Evolutionary conservation across 495 filamentous ascomycete species (phyloP), one percentile per base, ranked within the genome.

Genomic region (Trypethelium eluteriae): DNA sequence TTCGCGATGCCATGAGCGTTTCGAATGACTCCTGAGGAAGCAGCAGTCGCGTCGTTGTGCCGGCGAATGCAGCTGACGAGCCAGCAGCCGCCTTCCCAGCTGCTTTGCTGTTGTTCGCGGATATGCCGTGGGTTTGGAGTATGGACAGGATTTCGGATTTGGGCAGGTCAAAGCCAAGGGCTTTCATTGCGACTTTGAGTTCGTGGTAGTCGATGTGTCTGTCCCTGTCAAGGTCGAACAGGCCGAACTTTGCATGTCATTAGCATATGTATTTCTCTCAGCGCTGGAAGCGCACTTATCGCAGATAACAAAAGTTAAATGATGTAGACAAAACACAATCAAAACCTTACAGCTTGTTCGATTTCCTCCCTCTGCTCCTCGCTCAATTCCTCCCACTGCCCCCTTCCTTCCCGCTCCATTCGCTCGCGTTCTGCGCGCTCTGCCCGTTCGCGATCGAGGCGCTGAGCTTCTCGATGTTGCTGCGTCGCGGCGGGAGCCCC

Each of bases 191-290:
- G 81, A 97, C 95, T 80, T 94, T 93, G 75, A 98, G 90, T 77
- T 98, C 93, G 77, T 96, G 93, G 85, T 96, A 97, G 77, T 96
- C 93, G 70, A 98, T 91, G 72, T 89, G 84, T 63, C 86, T 83
- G 81, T 98, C 93, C 79, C 93, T 93, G 83, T 98, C 94, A 67
- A 96, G 89, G 78, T 98, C 93, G 81, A 98, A 98, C 75, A 98
- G 89, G 64, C 85, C 87, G 79, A 98, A 97, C 93, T 97, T 64
- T 25, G 25, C 10, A 12, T n/a, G 32, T 41, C 12, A 67, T 63
- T 38, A 59, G 63, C 25, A 38, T n/a, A 39, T 50, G 49, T 62
- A 64, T 39, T 61, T 73, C 25, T 25, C 25, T 25, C 25, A 25
- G 25, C 25, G 25, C 25, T 25, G 25, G 25, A 25, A 25, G 25